Evolutionary conservation across 1,139 yeast species (phyloP).

Genomic region (Saccharomyces hybrid): DNA sequence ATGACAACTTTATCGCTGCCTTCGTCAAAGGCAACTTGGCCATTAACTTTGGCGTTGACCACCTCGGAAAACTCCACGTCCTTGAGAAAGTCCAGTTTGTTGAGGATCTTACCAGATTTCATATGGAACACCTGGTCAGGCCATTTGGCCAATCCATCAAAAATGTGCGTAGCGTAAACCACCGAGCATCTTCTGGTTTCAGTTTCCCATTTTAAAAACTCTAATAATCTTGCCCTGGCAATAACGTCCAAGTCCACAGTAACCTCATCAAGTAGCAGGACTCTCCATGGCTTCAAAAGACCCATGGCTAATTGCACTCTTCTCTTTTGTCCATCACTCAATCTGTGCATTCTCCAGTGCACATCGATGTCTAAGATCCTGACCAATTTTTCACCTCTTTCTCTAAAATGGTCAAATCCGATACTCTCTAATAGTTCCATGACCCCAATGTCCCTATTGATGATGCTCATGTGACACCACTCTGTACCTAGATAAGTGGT

Average conservation of each 20-base stretch:
- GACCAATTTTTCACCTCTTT: conserved; percentile 68
- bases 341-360: conserved; percentile 84
- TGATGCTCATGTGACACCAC: conserved; percentile 91
- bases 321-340: conserved; percentile 91
- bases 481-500: conserved; percentile 94
- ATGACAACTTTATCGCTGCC: conserved; percentile 30
- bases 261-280: conserved; percentile 81
- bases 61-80: conserved; percentile 30
- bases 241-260: conserved; percentile 93
- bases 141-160: conserved; percentile 89
- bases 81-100: conserved; percentile 27
- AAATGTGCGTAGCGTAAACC: conserved; percentile 91
- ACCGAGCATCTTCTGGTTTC: conserved; percentile 56
- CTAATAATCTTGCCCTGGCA: conserved; percentile 67
- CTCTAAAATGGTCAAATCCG: conserved; percentile 69
- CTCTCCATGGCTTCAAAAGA: conserved; percentile 78
- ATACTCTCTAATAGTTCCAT: conserved; percentile 66
- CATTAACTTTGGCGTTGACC: conserved; percentile 14
- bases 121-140: conserved; percentile 81
- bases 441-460: conserved; percentile 85
- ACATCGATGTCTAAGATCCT: conserved; percentile 76
- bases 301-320: conserved; percentile 95
- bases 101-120: conserved; percentile 50
- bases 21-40: conserved; percentile 8
- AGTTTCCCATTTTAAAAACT: conserved; percentile 67